These are phyloP conservation scores for Giardia muris DNA, from an alignment of 208 protist species.

Conservation along the genomic window DNA sequence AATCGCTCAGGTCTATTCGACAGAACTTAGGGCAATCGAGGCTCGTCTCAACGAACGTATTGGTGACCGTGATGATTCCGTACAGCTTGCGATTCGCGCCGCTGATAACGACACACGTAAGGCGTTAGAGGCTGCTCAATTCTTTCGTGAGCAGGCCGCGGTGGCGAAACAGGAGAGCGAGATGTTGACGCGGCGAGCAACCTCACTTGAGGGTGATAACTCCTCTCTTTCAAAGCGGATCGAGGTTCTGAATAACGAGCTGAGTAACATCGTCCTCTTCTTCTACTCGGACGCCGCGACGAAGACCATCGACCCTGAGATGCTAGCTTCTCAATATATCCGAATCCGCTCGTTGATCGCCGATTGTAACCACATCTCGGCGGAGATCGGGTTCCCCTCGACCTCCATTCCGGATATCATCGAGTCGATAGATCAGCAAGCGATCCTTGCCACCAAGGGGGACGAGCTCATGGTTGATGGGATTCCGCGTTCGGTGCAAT, in stretches of 20 bases:
- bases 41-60: neutral
- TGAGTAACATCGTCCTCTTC: neutral
- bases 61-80: neutral
- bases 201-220: neutral
- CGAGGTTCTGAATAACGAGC: neutral
- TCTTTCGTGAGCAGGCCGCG: neutral
- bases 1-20: neutral
- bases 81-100: neutral
- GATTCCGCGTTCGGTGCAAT: neutral
- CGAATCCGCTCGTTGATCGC: neutral
- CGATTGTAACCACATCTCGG: neutral
- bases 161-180: neutral
- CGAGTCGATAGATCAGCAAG: neutral
- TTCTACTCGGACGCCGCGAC: neutral
- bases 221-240: neutral
- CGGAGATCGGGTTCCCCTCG: conserved; percentile 13
- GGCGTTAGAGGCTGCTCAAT: neutral
- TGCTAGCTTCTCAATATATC: neutral
- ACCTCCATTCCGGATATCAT: neutral
- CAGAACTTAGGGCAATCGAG: neutral
- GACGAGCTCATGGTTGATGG: neutral
- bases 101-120: neutral
- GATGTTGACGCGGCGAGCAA: neutral
- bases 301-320: neutral
- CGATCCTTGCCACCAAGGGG: neutral